Evolutionary conservation across 805 yeast genomes (phyloP).

Genomic region (Kluyveromyces aestuarii): DNA sequence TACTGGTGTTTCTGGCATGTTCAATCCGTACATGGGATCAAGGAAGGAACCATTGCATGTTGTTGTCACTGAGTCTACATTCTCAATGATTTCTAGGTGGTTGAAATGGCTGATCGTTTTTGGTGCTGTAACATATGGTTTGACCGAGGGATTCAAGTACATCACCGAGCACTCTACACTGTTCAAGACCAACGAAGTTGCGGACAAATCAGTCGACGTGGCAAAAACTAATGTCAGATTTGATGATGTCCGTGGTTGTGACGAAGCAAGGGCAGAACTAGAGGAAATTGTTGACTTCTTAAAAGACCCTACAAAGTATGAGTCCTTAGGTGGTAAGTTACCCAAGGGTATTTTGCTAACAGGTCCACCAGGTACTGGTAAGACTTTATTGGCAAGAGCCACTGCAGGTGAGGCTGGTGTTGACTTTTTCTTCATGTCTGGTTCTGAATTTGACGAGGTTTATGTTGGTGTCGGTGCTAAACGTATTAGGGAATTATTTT

Average conservation of each 20-base stretch:
- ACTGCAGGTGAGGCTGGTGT: conserved; percentile 99
- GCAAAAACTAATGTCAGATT: conserved; percentile 80
- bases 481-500: conserved; percentile 87
- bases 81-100: conserved; percentile 76
- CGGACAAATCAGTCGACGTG: conserved; percentile 75
- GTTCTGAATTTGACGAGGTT: conserved; percentile 95
- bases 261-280: conserved; percentile 94
- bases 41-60: conserved; percentile 86
- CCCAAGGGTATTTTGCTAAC: conserved; percentile 96
- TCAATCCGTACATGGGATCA: conserved; percentile 42
- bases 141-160: conserved; percentile 68
- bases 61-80: conserved; percentile 77
- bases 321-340: conserved; percentile 93
- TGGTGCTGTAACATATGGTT: conserved; percentile 71
- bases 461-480: conserved; percentile 99
- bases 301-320: conserved; percentile 92
- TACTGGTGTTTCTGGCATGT: conserved; percentile 19
- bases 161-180: conserved; percentile 64
- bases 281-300: conserved; percentile 97
- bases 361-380: conserved; percentile 99
- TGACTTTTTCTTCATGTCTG: conserved; percentile 97
- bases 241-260: conserved; percentile 93
- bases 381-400: conserved; percentile 91
- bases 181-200: conserved; percentile 60
- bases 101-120: conserved; percentile 80